phyloP scores from a whole-genome alignment of 306 rosid genomes.

The Prunus kanzakura region DNA sequence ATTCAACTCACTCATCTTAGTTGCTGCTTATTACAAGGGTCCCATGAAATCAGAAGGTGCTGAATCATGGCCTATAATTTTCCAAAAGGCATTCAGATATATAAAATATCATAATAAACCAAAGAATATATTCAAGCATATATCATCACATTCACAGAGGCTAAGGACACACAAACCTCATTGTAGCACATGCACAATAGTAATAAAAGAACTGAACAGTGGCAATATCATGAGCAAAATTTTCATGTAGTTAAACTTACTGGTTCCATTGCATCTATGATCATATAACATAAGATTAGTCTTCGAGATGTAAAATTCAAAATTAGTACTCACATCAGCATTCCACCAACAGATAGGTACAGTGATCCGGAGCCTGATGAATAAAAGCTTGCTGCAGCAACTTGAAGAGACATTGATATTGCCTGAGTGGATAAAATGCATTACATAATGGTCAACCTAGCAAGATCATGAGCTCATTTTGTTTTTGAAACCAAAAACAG shows the following conservation, averaged over 20 bases:
- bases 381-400: constrained; percentile 59
- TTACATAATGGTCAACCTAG: constrained; percentile 10
- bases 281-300: neutral
- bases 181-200: neutral
- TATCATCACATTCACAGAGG: neutral
- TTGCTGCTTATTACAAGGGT: neutral
- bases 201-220: neutral
- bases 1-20: neutral
- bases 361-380: constrained; percentile 46
- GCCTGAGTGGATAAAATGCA: constrained; percentile 43
- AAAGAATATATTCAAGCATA: neutral
- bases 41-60: neutral
- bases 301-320: constrained; percentile 6
- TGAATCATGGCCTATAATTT: neutral
- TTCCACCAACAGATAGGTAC: constrained; percentile 90
- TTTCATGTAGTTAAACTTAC: neutral
- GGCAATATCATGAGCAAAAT: neutral
- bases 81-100: neutral
- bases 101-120: neutral
- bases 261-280: constrained; percentile 20
- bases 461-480: neutral
- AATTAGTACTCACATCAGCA: constrained; percentile 71
- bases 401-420: constrained; percentile 72
- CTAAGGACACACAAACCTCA: neutral
- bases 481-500: neutral